These are phyloP conservation scores for Alternaria arbusti DNA, from an alignment of 2,329 filamentous ascomycete genomes.

Conservation along the genomic window DNA sequence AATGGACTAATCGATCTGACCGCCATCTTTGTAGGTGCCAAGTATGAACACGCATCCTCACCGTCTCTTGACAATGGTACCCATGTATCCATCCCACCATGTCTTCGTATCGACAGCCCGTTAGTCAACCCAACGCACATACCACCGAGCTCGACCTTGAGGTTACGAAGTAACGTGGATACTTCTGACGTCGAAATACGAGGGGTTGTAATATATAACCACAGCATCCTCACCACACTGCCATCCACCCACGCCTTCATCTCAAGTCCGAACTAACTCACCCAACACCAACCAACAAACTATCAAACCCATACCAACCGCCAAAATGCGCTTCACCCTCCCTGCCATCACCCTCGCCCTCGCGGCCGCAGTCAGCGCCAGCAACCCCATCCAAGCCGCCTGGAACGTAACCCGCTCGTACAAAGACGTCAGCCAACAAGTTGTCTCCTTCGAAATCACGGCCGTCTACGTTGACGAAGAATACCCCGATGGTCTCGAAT, in stretches of 20 bases:
- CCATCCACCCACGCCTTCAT: not conserved
- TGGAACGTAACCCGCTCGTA: slow-evolving; percentile 1
- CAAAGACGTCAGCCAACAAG: not conserved
- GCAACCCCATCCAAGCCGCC: not conserved
- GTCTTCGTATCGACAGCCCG: not conserved
- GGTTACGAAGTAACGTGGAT: not conserved
- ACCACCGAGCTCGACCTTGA: not conserved
- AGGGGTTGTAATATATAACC: not conserved
- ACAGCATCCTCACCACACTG: not conserved
- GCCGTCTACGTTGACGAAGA: not conserved
- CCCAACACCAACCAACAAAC: not conserved
- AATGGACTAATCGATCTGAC: not conserved
- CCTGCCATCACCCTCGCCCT: not conserved
- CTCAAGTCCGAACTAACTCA: not conserved
- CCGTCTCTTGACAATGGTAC: not conserved
- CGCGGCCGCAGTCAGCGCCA: not conserved
- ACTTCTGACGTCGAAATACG: slow-evolving; percentile 3
- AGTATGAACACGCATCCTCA: not conserved
- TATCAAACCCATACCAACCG: not conserved
- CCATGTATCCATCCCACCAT: not conserved
- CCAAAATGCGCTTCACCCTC: not conserved
- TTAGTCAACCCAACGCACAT: not conserved
- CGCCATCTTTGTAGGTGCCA: not conserved
- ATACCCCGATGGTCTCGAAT: not conserved
- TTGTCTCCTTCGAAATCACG: not conserved